These are phyloP conservation scores for Xerocomellus chrysenteron DNA, from an alignment of 768 basidiomycete species.

Conservation along the genomic window DNA sequence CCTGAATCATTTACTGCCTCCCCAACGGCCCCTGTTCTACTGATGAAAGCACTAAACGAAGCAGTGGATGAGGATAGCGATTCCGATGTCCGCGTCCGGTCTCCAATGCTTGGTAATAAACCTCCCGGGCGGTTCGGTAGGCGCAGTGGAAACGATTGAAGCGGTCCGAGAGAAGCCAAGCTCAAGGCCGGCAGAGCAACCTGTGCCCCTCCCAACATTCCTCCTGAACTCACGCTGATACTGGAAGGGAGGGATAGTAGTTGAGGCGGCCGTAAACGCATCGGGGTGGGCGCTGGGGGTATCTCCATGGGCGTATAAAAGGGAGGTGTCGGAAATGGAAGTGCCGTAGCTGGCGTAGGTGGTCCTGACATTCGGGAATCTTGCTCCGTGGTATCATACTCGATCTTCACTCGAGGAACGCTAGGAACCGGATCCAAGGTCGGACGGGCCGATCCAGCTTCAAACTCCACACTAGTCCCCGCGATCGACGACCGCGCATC, in stretches of 20 bases:
- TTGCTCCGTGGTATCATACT: conserved; percentile 23
- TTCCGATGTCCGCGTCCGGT: conserved; percentile 3
- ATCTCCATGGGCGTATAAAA: conserved; percentile 31
- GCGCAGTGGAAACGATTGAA: conserved; percentile 17
- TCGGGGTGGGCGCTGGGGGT: conserved; percentile 12
- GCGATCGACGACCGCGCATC: conserved; percentile 2
- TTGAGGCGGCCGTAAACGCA: conserved; percentile 8
- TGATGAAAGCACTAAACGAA: background rate
- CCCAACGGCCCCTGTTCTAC: background rate
- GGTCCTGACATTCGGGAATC: conserved; percentile 21
- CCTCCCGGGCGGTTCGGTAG: conserved; percentile 15
- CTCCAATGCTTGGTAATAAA: conserved; percentile 19
- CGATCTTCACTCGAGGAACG: conserved; percentile 23
- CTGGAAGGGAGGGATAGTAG: conserved; percentile 1
- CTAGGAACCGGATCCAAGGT: background rate
- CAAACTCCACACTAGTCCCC: background rate
- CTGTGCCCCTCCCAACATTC: conserved; percentile 7
- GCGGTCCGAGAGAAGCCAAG: conserved; percentile 3
- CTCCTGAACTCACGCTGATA: background rate
- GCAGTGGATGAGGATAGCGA: background rate
- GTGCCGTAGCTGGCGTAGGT: conserved; percentile 21
- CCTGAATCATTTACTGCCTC: background rate
- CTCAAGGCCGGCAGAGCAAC: background rate
- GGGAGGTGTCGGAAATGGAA: conserved; percentile 22
- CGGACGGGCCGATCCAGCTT: background rate